phyloP scores from a whole-genome alignment of 208 protist genomes.

The Crithidia expoeki region DNA sequence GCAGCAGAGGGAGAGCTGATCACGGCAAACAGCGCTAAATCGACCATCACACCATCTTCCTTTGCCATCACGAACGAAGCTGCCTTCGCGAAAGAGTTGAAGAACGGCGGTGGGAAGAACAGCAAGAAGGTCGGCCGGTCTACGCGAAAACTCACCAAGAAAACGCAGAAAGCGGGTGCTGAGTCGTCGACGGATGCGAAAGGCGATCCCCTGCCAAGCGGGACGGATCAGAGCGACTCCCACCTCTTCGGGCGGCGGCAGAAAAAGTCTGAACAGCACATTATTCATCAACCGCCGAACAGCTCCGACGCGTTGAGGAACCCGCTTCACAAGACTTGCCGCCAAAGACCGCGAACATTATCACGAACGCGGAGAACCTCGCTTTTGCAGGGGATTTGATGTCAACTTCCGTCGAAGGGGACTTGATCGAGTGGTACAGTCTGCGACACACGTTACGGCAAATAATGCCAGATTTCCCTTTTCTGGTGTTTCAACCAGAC shows the following conservation, averaged over 20 bases:
- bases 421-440: conserved; percentile 72
- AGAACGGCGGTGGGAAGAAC: not conserved
- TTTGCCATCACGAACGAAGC: not conserved
- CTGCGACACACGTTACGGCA: conserved; percentile 57
- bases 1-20: not conserved
- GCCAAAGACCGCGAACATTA: not conserved
- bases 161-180: not conserved
- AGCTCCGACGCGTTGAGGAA: not conserved
- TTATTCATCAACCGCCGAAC: not conserved
- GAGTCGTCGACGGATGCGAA: no score
- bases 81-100: not conserved
- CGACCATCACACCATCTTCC: no score
- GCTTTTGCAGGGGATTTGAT: conserved; percentile 33
- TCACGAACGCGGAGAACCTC: not conserved
- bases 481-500: conserved; percentile 44
- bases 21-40: no score
- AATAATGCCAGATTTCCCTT: conserved; percentile 35
- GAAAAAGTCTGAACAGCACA: no score
- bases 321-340: not conserved
- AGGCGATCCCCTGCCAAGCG: no score
- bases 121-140: not conserved
- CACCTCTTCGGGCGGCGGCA: no score
- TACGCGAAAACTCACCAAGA: not conserved
- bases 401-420: conserved; percentile 39
- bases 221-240: no score